Percentiles rank a stretch among this genome's conserved stretches.
phyloP scores from a whole-genome alignment of 2,329 filamentous ascomycete genomes.

The Diaporthe caulivora region DNA sequence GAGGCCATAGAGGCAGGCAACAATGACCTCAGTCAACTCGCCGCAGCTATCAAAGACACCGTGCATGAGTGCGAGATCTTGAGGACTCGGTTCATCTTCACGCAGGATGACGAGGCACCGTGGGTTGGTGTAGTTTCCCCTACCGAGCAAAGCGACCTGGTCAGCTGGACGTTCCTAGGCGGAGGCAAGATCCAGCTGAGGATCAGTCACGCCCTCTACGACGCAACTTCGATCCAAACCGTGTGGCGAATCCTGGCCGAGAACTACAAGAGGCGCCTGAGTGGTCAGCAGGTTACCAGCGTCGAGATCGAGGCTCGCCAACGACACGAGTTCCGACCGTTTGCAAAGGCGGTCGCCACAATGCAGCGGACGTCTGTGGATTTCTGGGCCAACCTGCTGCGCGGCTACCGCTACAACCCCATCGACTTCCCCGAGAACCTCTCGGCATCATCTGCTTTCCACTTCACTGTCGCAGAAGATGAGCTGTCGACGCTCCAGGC shows the following conservation, averaged over 20 bases:
- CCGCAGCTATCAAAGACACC: conserved; percentile 41
- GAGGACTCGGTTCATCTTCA: conserved; percentile 44
- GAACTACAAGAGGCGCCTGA: conserved; percentile 36
- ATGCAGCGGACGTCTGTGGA: conserved; percentile 14
- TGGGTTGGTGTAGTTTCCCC: conserved; percentile 45
- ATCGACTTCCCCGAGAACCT: conserved; percentile 4
- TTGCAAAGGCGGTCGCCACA: conserved; percentile 26
- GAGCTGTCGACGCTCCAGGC: conserved; percentile 36
- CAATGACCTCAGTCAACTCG: conserved; percentile 37
- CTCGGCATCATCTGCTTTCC: conserved; percentile 37
- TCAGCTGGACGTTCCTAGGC: conserved; percentile 36
- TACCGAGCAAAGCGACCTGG: conserved; percentile 41
- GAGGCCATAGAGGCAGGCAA: conserved; percentile 38
- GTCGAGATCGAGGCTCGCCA: not conserved
- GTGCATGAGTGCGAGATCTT: conserved; percentile 45
- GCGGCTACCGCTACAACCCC: conserved; percentile 25
- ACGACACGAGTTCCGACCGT: conserved; percentile 21
- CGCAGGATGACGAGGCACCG: conserved; percentile 40
- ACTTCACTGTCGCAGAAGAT: conserved; percentile 31
- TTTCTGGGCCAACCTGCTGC: conserved; percentile 24
- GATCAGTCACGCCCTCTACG: conserved; percentile 45
- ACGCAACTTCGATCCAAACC: conserved; percentile 41
- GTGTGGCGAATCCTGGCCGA: conserved; percentile 41
- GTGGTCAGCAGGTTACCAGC: not conserved
- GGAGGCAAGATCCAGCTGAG: conserved; percentile 38